phyloP scores from a whole-genome alignment of 73 alveolate species.

The Durusdinium trenchii region DNA sequence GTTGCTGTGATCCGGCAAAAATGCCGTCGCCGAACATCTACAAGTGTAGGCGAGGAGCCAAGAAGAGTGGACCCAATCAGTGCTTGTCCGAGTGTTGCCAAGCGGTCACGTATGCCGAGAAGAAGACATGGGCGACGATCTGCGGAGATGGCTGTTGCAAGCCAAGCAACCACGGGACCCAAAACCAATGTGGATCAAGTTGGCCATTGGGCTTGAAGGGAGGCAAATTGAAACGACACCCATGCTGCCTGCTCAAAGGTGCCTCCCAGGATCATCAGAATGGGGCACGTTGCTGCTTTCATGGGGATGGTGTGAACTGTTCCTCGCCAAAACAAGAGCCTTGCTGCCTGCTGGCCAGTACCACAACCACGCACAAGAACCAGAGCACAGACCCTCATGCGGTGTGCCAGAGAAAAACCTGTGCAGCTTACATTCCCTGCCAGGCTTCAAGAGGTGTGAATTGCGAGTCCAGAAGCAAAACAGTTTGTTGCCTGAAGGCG shows the following conservation, averaged over 20 bases:
- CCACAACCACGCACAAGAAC: slow-evolving; percentile 3
- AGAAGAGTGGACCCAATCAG: slow-evolving; percentile 15
- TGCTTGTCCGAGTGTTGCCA: slow-evolving; percentile 43
- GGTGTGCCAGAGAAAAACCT: slow-evolving; percentile 30
- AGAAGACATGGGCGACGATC: not conserved
- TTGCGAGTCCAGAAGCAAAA: not conserved
- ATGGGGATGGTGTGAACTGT: slow-evolving; percentile 56
- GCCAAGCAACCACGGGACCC: slow-evolving; percentile 56
- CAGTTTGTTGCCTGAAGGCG: slow-evolving; percentile 39
- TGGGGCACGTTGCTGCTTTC: slow-evolving; percentile 63
- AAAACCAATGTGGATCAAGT: slow-evolving; percentile 22
- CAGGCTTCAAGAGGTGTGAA: not conserved
- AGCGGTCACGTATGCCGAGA: slow-evolving; percentile 12
- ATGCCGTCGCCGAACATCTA: slow-evolving; percentile 31
- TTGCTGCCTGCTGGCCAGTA: not conserved
- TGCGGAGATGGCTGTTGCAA: slow-evolving; percentile 71
- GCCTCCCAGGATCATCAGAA: slow-evolving; percentile 51
- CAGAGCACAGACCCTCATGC: slow-evolving; percentile 59
- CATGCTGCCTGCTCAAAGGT: slow-evolving; percentile 25
- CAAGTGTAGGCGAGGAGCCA: slow-evolving; percentile 50
- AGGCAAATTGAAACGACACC: not conserved
- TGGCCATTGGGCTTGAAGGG: slow-evolving; percentile 32
- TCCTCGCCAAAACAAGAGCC: slow-evolving; percentile 31
- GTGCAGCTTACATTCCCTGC: slow-evolving; percentile 43
- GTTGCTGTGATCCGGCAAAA: slow-evolving; percentile 47